Evolutionary conservation across 2,329 filamentous ascomycete genomes (phyloP).

Genomic region (Colletotrichum tamarilloi): DNA sequence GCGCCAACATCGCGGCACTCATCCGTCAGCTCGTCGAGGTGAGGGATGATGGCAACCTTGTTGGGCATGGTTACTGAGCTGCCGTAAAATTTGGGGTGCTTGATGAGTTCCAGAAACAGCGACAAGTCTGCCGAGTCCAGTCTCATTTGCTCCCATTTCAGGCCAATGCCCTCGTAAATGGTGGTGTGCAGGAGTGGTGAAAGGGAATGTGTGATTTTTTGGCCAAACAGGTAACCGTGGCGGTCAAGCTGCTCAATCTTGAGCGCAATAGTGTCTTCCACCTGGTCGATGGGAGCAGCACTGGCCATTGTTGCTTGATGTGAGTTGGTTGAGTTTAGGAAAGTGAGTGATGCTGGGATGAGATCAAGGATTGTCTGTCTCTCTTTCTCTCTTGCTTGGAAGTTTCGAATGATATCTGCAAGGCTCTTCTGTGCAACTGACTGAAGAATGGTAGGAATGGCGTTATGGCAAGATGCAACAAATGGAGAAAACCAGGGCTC

Average conservation of each 20-base stretch:
- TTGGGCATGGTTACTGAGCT: conserved; percentile 86
- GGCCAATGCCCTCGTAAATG: conserved; percentile 61
- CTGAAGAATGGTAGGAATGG: background rate
- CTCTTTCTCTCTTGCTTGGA: background rate
- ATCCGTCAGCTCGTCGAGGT: conserved; percentile 78
- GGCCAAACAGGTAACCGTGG: conserved; percentile 68
- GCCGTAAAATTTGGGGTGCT: conserved; percentile 72
- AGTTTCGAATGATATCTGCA: background rate
- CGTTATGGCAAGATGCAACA: background rate
- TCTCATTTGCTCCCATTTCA: conserved; percentile 63
- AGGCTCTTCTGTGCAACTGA: background rate
- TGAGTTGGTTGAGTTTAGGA: background rate
- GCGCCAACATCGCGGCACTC: conserved; percentile 81
- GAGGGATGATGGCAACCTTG: conserved; percentile 80
- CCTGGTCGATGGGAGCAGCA: conserved; percentile 12
- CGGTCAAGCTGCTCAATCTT: conserved; percentile 48
- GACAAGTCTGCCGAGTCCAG: conserved; percentile 64
- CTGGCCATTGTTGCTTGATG: conserved; percentile 14
- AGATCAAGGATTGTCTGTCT: background rate
- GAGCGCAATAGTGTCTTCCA: conserved; percentile 24
- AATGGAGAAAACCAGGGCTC: background rate
- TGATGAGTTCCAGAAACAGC: conserved; percentile 61
- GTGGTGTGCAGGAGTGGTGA: conserved; percentile 66
- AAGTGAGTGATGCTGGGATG: background rate
- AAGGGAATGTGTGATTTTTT: conserved; percentile 65